Evolutionary conservation across 768 basidiomycete genomes (phyloP).

Genomic region (Rhodotorula babjevae): DNA sequence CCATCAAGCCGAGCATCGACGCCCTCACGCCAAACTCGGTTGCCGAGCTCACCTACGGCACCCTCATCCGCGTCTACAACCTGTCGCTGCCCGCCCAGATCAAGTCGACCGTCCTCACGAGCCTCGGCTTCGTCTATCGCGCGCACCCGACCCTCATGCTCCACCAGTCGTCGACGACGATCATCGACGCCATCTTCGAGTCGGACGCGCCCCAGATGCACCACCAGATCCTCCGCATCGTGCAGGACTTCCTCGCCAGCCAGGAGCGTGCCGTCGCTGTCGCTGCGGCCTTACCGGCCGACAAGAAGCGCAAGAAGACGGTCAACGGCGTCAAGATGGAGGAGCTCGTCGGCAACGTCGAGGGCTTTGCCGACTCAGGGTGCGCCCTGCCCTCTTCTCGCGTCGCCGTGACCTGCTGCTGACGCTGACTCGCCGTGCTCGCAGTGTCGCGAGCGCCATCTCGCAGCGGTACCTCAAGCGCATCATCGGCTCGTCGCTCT

Average conservation of each 20-base stretch:
- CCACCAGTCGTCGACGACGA: conserved; percentile 64
- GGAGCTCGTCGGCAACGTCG: conserved; percentile 88
- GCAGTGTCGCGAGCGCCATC: conserved; percentile 85
- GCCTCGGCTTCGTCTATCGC: conserved; percentile 86
- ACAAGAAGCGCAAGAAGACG: conserved; percentile 44
- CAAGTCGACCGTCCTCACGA: conserved; percentile 71
- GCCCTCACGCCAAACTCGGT: conserved; percentile 58
- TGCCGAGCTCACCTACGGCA: conserved; percentile 74
- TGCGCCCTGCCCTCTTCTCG: conserved; percentile 45
- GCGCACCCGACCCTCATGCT: conserved; percentile 89
- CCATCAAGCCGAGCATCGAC: conserved; percentile 7
- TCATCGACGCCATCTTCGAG: conserved; percentile 86
- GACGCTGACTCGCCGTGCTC: too few species aligned
- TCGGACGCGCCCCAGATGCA: conserved; percentile 67
- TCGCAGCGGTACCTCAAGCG: conserved; percentile 84
- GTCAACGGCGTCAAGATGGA: conserved; percentile 68
- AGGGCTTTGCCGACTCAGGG: conserved; percentile 96
- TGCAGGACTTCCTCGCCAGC: conserved; percentile 74
- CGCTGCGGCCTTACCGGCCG: background rate
- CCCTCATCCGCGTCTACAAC: conserved; percentile 66
- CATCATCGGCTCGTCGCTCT: conserved; percentile 75
- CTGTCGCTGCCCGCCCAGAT: conserved; percentile 60
- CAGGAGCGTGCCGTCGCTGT: conserved; percentile 2
- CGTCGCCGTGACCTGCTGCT: background rate
- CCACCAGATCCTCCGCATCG: conserved; percentile 71